phyloP scores from a whole-genome alignment of 495 filamentous ascomycete genomes.

The Pyrenula aspistea region DNA sequence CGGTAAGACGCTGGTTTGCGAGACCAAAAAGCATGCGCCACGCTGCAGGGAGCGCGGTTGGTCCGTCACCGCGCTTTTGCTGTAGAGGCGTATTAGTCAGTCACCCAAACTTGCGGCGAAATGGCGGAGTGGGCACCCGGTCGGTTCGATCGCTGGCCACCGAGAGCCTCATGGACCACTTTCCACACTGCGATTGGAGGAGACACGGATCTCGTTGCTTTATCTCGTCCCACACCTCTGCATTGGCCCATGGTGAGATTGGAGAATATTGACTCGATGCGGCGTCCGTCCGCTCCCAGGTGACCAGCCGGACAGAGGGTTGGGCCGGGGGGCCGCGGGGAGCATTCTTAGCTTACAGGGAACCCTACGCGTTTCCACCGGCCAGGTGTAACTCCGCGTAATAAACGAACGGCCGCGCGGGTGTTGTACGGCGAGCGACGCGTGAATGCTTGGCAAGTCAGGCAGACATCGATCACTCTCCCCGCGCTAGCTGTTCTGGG shows the following conservation, averaged over 20 bases:
- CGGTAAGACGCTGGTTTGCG: neutral
- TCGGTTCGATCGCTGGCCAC: too few species aligned
- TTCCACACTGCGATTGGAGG: too few species aligned
- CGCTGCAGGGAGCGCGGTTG: neutral
- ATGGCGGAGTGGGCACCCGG: neutral
- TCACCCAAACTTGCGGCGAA: neutral
- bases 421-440: neutral
- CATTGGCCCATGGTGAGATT: too few species aligned
- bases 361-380: too few species aligned
- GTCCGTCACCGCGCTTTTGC: neutral
- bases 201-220: too few species aligned
- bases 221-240: too few species aligned
- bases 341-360: too few species aligned
- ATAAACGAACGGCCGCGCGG: neutral
- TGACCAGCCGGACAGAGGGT: neutral
- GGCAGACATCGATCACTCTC: slow-evolving; percentile 62
- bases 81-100: neutral
- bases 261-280: slow-evolving; percentile 4
- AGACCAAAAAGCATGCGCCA: neutral
- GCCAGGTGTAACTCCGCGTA: slow-evolving; percentile 3
- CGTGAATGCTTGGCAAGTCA: neutral
- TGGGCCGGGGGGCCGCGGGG: too few species aligned
- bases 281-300: neutral
- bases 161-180: too few species aligned
- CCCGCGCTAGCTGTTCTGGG: neutral